A percentile compares a stretch with the other conserved stretches of the same genome.
phyloP scores from a whole-genome alignment of 2,329 filamentous ascomycete genomes.

The Zymoseptoria crescenta region DNA sequence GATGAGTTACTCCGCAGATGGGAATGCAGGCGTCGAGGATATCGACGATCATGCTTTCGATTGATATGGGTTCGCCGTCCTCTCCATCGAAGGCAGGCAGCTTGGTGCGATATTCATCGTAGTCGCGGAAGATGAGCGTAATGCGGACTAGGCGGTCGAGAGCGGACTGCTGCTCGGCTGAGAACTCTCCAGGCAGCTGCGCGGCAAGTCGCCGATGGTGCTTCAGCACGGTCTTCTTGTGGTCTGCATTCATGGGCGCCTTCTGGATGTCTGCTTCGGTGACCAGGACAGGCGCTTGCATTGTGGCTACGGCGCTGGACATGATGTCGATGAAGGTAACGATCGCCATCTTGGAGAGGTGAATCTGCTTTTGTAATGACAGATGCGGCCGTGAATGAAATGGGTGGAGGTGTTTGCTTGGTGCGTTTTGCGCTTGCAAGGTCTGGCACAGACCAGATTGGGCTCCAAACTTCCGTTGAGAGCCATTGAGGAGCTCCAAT shows the following conservation, averaged over 20 bases:
- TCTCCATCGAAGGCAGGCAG: not conserved
- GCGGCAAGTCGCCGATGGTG: not conserved
- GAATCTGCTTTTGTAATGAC: not conserved
- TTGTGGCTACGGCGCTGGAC: not conserved
- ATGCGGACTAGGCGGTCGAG: not conserved
- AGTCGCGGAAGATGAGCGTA: not conserved
- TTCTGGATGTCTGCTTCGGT: not conserved
- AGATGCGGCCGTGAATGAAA: not conserved
- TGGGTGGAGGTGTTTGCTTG: not conserved
- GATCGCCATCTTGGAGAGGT: not conserved
- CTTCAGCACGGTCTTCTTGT: not conserved
- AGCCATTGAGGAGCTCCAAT: not conserved
- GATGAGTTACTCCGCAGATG: not conserved
- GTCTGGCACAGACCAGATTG: not conserved
- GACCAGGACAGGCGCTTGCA: not conserved
- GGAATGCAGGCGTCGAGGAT: not conserved
- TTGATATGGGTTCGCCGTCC: not conserved
- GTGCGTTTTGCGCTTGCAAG: not conserved
- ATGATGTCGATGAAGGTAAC: not conserved
- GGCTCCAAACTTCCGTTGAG: not conserved
- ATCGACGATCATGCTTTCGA: not conserved
- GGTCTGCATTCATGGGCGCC: not conserved
- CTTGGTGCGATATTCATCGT: not conserved
- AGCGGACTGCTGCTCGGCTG: not conserved
- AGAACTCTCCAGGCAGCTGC: not conserved